Evolutionary conservation across 768 basidiomycete genomes (phyloP), one percentile per base, ranked within the genome.

Genomic region (Naganishia randhawae): DNA sequence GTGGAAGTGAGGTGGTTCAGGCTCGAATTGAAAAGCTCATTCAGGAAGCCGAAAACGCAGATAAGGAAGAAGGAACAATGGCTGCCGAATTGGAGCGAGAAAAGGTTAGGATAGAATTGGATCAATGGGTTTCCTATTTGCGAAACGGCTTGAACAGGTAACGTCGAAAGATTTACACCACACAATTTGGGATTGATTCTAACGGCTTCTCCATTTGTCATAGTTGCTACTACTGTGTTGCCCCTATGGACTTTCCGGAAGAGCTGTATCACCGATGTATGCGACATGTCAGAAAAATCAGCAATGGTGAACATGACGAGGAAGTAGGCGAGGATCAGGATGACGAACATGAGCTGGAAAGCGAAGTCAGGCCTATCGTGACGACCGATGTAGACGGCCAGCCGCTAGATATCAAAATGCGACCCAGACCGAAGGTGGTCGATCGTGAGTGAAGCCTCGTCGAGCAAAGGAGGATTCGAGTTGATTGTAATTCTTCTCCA

Each of bases 181-280:
- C 25, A n/a, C 5, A 31, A 16, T 29, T 22, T 25, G 31, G n/a
- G n/a, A n/a, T n/a, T n/a, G 1, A 17, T 1, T 32, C 33, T 45
- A 22, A 37, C 19, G 33, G 19, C 67, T n/a, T 13, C 14, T 25
- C n/a, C 9, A 3, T 22, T 65, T 93, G 89, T 81, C 85, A 92
- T 85, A 88, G 91, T 76, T 96, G 96, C 86, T 99, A 95, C 82
- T 99, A 99, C 82, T 99, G 96, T 84, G 88, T 89, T 74, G 87
- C 91, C 78, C 86, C 91, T 73, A 89, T 88, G 79, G 89, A 95
- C 82, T 92, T 92, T 83, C 82, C 89, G 80, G 96, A 99, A 82
- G 92, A 96, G 83, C 85, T 99, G 75, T 88, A 92, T 81, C 86
- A 92, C 78, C 92, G 92, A 82, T 97, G 95, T 84, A 83, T 96